Evolutionary conservation across 192 early-diverging fungal species (phyloP).

Genomic region (Coemansia sp.): DNA sequence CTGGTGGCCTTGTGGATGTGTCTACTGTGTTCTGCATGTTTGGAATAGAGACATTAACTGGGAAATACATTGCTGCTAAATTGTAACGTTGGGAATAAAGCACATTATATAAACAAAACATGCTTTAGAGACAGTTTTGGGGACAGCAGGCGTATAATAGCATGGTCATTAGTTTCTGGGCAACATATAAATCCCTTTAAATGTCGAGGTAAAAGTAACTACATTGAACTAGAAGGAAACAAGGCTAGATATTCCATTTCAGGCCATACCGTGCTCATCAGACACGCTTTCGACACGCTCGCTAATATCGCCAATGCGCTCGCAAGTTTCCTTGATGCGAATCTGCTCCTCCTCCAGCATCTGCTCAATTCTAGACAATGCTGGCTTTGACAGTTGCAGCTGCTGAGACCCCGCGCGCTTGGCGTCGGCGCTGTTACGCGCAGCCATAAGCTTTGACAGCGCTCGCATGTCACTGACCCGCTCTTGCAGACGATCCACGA

Average conservation of each 20-base stretch:
- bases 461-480: slow-evolving; percentile 27
- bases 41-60: not conserved
- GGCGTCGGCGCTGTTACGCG: slow-evolving; percentile 8
- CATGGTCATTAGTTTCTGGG: not conserved
- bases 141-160: not conserved
- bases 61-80: not conserved
- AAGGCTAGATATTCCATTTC: not conserved
- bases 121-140: not conserved
- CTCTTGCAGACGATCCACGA: slow-evolving; percentile 26
- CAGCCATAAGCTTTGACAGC: slow-evolving; percentile 1
- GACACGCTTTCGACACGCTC: slow-evolving; percentile 19
- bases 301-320: slow-evolving; percentile 34
- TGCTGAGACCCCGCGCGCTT: slow-evolving; percentile 8
- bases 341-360: slow-evolving; percentile 30
- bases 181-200: not conserved
- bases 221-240: not conserved
- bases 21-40: not conserved
- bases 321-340: slow-evolving; percentile 21
- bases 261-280: not conserved
- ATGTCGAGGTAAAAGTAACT: not conserved
- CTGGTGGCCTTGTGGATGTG: not conserved
- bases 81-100: not conserved
- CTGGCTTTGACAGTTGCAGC: slow-evolving; percentile 13
- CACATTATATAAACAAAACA: not conserved
- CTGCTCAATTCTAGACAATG: slow-evolving; percentile 15